Conservation (phyloP, 2,329 filamentous ascomycete species). For the Epichloe typhina region DNA sequence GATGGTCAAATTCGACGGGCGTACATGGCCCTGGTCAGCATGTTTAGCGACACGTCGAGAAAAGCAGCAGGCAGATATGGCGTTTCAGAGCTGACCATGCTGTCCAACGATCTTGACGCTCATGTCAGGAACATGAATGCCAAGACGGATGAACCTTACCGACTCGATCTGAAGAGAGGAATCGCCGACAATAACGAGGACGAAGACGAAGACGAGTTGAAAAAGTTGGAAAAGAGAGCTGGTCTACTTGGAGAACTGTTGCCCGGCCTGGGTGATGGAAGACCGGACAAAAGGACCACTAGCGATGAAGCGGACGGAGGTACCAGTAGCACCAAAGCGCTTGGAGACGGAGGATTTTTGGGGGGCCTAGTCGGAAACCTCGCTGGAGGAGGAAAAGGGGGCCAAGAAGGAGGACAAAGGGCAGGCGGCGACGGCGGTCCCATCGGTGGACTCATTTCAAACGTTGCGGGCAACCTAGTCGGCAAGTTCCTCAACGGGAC, state of each 20-base stretch:
- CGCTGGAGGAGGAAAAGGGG: background rate
- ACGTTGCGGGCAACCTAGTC: background rate
- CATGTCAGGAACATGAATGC: conserved; percentile 6
- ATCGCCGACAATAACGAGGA: background rate
- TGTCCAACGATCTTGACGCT: conserved; percentile 7
- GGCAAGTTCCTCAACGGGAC: conserved; percentile 3
- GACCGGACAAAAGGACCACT: too few relatives aligned
- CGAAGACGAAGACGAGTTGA: background rate
- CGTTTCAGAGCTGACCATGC: conserved; percentile 4
- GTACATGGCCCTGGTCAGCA: conserved; percentile 8
- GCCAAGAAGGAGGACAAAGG: background rate
- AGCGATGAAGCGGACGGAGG: background rate
- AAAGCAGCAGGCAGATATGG: conserved; percentile 5
- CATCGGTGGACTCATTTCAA: conserved; percentile 1
- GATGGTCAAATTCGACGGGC: conserved; percentile 6
- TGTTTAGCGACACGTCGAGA: conserved; percentile 8
- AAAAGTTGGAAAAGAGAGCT: background rate
- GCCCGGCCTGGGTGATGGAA: too few relatives aligned
- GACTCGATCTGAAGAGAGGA: conserved; percentile 2
- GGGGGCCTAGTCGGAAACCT: background rate
- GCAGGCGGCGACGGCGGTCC: background rate
- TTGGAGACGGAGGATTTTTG: background rate
- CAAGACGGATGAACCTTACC: conserved; percentile 5
- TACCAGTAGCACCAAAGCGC: background rate
- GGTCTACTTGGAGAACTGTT: background rate